These are phyloP conservation scores for Populus euphratica DNA, from an alignment of 345 rosid genomes.

Conservation along the genomic window DNA sequence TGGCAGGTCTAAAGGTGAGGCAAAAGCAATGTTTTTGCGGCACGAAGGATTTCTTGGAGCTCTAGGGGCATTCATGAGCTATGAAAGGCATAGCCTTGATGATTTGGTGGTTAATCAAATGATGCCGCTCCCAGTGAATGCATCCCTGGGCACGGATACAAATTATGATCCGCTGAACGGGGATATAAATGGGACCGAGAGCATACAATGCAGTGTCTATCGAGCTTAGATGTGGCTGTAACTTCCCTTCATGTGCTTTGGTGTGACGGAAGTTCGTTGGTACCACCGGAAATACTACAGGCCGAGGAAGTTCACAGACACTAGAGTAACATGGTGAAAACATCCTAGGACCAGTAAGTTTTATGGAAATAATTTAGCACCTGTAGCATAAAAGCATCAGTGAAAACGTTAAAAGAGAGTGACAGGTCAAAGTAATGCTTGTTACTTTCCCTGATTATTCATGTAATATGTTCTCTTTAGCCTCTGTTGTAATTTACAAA, in stretches of 20 bases:
- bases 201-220: constrained; percentile 32
- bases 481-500: background rate
- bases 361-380: background rate
- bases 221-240: constrained; percentile 16
- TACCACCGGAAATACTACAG: background rate
- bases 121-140: constrained; percentile 98
- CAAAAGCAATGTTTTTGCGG: constrained; percentile 94
- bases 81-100: constrained; percentile 92
- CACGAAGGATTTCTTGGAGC: constrained; percentile 99
- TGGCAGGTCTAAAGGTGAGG: constrained; percentile 86
- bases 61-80: constrained; percentile 98
- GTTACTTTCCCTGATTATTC: background rate
- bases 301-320: background rate
- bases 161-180: constrained; percentile 92
- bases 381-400: background rate
- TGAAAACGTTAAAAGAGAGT: background rate
- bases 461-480: background rate
- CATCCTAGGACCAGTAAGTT: background rate
- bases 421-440: background rate
- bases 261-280: background rate
- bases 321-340: constrained; percentile 19
- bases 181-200: constrained; percentile 68
- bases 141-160: constrained; percentile 88
- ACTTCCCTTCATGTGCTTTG: background rate
- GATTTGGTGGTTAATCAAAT: constrained; percentile 93